Base-by-base conservation (phyloP, 2,329 filamentous ascomycete genomes). In the Arthrobotrys conoides region DNA sequence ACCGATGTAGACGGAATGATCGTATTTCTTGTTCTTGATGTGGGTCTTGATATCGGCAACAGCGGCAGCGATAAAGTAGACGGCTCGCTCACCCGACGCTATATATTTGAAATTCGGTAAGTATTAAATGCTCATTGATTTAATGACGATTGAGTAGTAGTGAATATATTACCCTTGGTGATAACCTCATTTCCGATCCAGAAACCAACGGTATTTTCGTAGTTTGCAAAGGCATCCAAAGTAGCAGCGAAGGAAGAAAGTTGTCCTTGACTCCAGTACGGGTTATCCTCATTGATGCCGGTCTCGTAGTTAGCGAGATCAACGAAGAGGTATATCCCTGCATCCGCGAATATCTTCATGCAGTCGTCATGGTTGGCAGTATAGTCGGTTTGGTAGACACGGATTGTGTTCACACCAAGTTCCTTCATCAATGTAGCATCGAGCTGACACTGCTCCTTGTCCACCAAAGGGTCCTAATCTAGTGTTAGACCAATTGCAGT, bases 111-210 rank as follows among this genome's bases (percentile, higher is more conserved):
- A 3, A 69, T 14, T 27, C n/a, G 3, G 18, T 61, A 3, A 44
- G 48, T 22, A 18, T 2, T 20, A n/a, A n/a, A n/a, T n/a, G n/a
- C 1, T 46, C 20, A 0, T 18, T 59, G 44, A 8, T 36, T 12
- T 10, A 2, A 12, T 12, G 33, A 10, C 33, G 9, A 27, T 41
- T n/a, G 16, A 18, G 16, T 20, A n/a, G 6, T 24, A 33, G n/a
- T 46, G 6, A 16, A 27, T 30, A 46, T 33, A 55, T 16, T 66
- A 76, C 72, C 59, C 57, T 86, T 86, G 49, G 91, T 91, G 82
- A 97, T 90, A 76, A 96, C 91, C 84, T 97, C 94, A 83, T 97
- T 97, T 81, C 93, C 94, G 76, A 97, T 88, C 82, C 96, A 95
- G 84, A 96, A 92, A 49, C 92, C 93, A 14, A 93, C 89, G 0